phyloP scores from a whole-genome alignment of 345 rosid species.

The Pelargonium nanum region DNA sequence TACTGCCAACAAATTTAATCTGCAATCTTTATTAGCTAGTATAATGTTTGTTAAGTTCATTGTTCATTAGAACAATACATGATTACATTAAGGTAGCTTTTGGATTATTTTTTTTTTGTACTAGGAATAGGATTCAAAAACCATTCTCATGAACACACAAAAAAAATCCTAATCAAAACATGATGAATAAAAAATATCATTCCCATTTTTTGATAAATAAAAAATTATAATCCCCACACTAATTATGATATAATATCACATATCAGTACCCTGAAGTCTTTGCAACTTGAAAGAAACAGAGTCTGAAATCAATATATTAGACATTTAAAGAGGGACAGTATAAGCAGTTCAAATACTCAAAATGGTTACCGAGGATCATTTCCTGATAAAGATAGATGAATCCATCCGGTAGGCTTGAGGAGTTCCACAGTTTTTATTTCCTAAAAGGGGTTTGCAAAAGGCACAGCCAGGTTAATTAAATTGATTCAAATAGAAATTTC shows the following conservation, averaged over 20 bases:
- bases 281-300: neutral
- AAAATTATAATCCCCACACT: no score
- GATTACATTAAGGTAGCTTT: no score
- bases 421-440: slow-evolving; percentile 83
- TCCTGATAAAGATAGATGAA: slow-evolving; percentile 62
- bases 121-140: no score
- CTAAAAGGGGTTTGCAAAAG: slow-evolving; percentile 22
- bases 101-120: no score
- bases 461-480: neutral
- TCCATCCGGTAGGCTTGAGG: slow-evolving; percentile 84
- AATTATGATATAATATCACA: no score
- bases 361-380: slow-evolving; percentile 68
- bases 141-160: no score
- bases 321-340: neutral
- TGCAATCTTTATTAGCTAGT: neutral
- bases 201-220: no score
- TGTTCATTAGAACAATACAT: neutral
- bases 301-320: neutral
- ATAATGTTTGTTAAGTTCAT: neutral
- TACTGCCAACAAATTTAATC: neutral
- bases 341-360: neutral
- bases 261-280: neutral
- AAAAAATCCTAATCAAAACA: no score
- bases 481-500: neutral
- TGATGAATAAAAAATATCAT: no score